These are phyloP conservation scores for Martensiomyces pterosporus DNA, from an alignment of 192 early-diverging fungal species.

Conservation along the genomic window DNA sequence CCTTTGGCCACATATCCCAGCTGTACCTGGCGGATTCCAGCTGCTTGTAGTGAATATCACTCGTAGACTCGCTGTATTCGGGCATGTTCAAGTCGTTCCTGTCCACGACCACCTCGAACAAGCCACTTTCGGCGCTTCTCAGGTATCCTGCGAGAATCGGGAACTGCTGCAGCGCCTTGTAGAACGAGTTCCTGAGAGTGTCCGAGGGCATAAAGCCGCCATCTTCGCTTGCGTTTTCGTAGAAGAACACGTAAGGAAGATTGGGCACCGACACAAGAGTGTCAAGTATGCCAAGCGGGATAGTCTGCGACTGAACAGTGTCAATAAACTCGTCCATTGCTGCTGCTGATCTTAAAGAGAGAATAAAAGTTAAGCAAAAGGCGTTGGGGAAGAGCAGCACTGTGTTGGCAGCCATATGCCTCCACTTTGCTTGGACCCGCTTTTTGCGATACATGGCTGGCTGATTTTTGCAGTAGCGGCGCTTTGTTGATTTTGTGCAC, in stretches of 20 bases:
- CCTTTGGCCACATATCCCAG: slow-evolving; percentile 17
- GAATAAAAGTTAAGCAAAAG: no score
- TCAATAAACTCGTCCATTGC: background rate
- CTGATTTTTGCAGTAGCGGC: no score
- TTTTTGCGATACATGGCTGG: no score
- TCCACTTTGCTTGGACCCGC: no score
- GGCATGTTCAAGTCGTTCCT: slow-evolving; percentile 31
- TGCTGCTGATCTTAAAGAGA: no score
- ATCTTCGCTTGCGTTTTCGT: slow-evolving; percentile 11
- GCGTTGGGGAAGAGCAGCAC: no score
- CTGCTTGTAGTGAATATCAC: slow-evolving; percentile 12
- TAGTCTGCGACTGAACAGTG: background rate
- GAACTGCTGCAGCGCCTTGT: slow-evolving; percentile 27
- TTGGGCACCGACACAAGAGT: slow-evolving; percentile 14
- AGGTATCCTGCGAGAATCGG: slow-evolving; percentile 30
- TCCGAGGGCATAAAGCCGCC: slow-evolving; percentile 26
- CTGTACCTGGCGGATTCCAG: slow-evolving; percentile 9
- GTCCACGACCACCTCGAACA: slow-evolving; percentile 15
- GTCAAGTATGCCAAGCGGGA: background rate
- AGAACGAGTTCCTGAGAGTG: slow-evolving; percentile 12
- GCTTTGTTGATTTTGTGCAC: no score
- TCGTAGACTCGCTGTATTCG: slow-evolving; percentile 23
- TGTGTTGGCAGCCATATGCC: no score
- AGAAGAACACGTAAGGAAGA: slow-evolving; percentile 42
- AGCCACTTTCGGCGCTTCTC: background rate